Evolutionary conservation across 2,329 filamentous ascomycete species (phyloP), one percentile per base, ranked within the genome.

Genomic region (Pleurostoma richardsiae): DNA sequence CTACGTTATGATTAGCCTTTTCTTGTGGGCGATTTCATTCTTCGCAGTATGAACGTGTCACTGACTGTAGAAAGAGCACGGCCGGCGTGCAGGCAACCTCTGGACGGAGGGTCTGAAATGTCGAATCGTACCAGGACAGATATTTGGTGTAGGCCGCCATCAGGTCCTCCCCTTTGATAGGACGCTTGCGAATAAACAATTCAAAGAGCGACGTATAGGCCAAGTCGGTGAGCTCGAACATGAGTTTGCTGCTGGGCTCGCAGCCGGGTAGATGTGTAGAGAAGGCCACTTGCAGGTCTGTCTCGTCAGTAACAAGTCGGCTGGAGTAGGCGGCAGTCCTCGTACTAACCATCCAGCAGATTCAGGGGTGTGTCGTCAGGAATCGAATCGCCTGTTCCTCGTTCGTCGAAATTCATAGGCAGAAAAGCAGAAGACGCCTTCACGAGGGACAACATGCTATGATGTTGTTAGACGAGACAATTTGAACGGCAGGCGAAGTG

Each of bases 61-160:
- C 48, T 47, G 40, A 49, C 48, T 49, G 44, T 5, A 43, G 29
- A 36, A 49, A 47, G 26, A 49, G 27, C 7, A 33, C 44, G 27
- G 28, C 41, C 11, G 44, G 44, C 4, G 44, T 43, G 7, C 30
- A 40, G 6, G 42, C 41, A 10, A 39, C 41, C 11, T 39, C 33
- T 27, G 40, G 41, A 10, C 38, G 41, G 30, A 49, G 36, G 19
- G 41, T 30, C 1, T 30, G 11, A 4, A 42, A 38, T 10, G 44
- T 39, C 10, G 48, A 43, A 19, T 46, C 38, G 29, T 49, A 49
- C 41, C 43, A 49, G 26, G 40, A 29, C 6, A 47, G 41, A 10
- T 44, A 49, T 19, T 27, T 49, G 29, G 43, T 36, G 27, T 47
- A 49, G 5, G 46, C 44, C 1, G 8, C 39, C n/a, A 39, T 36